A percentile compares a stretch with the other conserved stretches of the same genome.
phyloP scores from a whole-genome alignment of 2,329 filamentous ascomycete genomes.

The Fonsecaea erecta region DNA sequence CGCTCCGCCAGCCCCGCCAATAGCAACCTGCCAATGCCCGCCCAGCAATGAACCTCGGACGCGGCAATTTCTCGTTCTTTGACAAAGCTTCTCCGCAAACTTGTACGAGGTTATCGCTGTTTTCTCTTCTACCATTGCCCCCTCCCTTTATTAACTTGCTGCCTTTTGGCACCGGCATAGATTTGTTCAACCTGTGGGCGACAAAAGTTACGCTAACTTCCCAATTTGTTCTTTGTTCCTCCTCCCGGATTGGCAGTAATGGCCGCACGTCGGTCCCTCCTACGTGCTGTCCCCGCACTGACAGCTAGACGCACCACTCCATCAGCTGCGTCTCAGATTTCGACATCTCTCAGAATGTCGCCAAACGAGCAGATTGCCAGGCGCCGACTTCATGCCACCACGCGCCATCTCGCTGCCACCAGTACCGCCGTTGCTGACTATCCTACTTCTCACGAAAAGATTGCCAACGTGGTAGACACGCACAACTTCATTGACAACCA shows the following conservation, averaged over 20 bases:
- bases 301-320: constrained; percentile 30
- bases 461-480: constrained; percentile 61
- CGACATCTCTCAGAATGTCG: constrained; percentile 34
- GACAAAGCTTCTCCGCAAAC: not conserved
- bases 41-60: not conserved
- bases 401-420: constrained; percentile 57
- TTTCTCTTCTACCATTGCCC: not conserved
- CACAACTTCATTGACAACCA: constrained; percentile 69
- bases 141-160: constrained; percentile 1
- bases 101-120: not conserved
- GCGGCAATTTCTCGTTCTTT: not conserved
- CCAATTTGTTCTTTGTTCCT: not conserved
- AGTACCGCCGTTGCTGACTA: constrained; percentile 56
- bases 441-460: constrained; percentile 63
- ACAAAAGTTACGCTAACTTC: not conserved
- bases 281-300: constrained; percentile 36
- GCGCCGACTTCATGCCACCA: constrained; percentile 58
- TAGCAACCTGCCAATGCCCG: not conserved
- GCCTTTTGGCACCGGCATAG: not conserved
- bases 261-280: constrained; percentile 33
- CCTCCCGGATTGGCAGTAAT: constrained; percentile 16
- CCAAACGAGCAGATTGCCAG: constrained; percentile 34
- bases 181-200: not conserved
- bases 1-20: not conserved
- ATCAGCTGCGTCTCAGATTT: constrained; percentile 24